phyloP scores from a whole-genome alignment of 441 rosid species.

The Populus hybrid region DNA sequence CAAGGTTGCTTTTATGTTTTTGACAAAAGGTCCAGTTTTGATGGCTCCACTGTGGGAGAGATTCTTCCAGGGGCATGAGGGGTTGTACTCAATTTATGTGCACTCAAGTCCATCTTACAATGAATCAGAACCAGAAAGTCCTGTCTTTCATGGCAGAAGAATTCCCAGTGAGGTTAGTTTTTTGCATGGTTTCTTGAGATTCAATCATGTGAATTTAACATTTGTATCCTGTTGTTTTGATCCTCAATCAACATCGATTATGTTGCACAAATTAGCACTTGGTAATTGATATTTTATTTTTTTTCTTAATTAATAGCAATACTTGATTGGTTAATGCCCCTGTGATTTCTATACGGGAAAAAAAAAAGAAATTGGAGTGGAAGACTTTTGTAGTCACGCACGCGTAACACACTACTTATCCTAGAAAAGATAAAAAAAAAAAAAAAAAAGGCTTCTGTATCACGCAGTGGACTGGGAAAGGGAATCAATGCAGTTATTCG shows the following conservation, averaged over 20 bases:
- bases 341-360: too few species aligned
- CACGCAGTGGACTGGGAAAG: too few species aligned
- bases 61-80: constrained; percentile 57
- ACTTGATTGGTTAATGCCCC: background rate
- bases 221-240: background rate
- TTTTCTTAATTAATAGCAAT: too few species aligned
- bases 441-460: too few species aligned
- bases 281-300: background rate
- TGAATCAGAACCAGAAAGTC: constrained; percentile 33
- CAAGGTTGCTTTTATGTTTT: background rate
- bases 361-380: too few species aligned
- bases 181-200: background rate
- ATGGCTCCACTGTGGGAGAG: constrained; percentile 67
- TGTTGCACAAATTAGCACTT: background rate
- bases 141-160: constrained; percentile 52
- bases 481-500: too few species aligned
- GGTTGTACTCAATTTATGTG: constrained; percentile 50
- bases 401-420: too few species aligned
- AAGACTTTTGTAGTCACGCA: too few species aligned
- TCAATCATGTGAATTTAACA: background rate
- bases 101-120: constrained; percentile 58
- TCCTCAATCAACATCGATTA: background rate
- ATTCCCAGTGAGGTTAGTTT: constrained; percentile 61
- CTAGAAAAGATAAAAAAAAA: too few species aligned
- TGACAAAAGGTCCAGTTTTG: constrained; percentile 52